Evolutionary conservation across 768 basidiomycete species (phyloP).

Genomic region (Phaffia tasmanica): DNA sequence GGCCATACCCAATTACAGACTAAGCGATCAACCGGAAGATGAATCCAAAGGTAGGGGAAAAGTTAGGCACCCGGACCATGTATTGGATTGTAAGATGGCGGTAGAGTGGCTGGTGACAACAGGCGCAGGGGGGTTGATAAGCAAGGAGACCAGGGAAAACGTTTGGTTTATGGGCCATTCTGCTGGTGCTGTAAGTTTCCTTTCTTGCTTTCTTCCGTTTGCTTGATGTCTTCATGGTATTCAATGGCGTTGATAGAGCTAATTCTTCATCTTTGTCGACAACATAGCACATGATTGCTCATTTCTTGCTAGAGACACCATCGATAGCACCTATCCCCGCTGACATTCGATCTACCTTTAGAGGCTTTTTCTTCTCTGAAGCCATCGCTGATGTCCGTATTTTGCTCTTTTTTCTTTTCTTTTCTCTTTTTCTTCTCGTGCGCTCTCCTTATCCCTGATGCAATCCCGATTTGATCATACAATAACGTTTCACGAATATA

Average conservation of each 20-base stretch:
- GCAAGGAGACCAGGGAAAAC: slow-evolving; percentile 10
- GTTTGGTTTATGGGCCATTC: slow-evolving; percentile 25
- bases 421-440: background rate
- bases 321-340: slow-evolving; percentile 3
- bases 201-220: background rate
- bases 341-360: background rate
- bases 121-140: slow-evolving; percentile 15
- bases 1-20: slow-evolving; percentile 20
- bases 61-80: slow-evolving; percentile 1
- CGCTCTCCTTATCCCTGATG: background rate
- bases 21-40: slow-evolving; percentile 8
- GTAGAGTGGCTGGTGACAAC: slow-evolving; percentile 14
- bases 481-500: background rate
- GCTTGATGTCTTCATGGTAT: background rate
- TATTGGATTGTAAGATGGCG: slow-evolving; percentile 11
- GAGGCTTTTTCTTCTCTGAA: slow-evolving; percentile 22
- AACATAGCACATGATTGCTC: slow-evolving; percentile 16
- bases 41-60: background rate
- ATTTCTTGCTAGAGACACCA: slow-evolving; percentile 21
- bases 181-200: slow-evolving; percentile 24
- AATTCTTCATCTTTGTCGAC: background rate
- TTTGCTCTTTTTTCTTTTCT: background rate
- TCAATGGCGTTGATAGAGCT: background rate
- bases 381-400: slow-evolving; percentile 16
- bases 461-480: background rate